Base-by-base conservation (phyloP, 768 basidiomycete genomes). In the Rossbeevera mucosa region DNA sequence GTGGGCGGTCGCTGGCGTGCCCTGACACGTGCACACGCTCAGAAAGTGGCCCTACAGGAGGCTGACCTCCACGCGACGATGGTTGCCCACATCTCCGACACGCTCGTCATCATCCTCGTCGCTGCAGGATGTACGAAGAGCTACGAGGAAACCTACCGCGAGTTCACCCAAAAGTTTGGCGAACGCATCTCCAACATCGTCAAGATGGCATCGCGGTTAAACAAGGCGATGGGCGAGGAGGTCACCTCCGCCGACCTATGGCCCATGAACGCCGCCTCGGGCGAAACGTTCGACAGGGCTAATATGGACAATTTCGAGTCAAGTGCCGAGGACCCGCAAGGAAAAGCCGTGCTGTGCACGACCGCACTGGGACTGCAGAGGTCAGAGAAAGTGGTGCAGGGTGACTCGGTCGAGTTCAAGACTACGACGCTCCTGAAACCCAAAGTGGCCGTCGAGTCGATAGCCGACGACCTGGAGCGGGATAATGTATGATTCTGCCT, bases 231-330 rank as follows among this genome's bases (percentile, higher is more conserved):
- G 44, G 81, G 82, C 0, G 80, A 83, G 63, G 79, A 78, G 47
- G 71, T 85, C 43, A 79, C 79, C 2, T 78, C 75, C 2, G 78
- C 76, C 48, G 82, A 84, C 56, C 59, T 85, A 53, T 79, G 82
- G 61, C 72, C 77, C 16, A 59, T 79, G 9, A 76, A 77, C 44
- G 71, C 75, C 40, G 56, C 67, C 1, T 74, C 75, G 5, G 78
- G 76, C 16, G 69, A 73, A 0, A 48, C 47, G 29, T 83, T 76
- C 41, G 71, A 77, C 48, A 54, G 59, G 0, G 50, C 53, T 1
- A 64, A 60, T 44, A 80, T 84, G 81, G 75, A 80, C 26, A 74
- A 77, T 49, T 72, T 73, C 5, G 68, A 78, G 53, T 62, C 63
- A 5, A 28, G 29, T 25, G 55, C 30, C 0, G 57, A 53, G 0